Conservation (phyloP, 1,139 yeast species). For the Lodderomyces metapsilosis region DNA sequence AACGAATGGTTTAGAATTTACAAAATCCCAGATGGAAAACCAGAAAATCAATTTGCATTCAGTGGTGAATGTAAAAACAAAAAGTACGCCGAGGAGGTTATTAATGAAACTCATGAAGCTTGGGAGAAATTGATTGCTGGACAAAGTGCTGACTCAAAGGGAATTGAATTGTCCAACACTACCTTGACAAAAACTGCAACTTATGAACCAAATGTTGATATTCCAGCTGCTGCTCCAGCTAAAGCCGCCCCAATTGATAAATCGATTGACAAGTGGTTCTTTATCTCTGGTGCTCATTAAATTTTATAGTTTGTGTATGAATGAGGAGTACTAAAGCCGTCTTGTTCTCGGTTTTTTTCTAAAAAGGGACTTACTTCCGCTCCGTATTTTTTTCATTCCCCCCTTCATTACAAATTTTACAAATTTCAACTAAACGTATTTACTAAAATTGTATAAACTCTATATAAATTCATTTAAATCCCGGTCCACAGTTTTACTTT, state of each 20-base stretch:
- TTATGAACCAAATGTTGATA: conserved; percentile 48
- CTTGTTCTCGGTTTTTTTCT: neutral
- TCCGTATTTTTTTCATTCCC: neutral
- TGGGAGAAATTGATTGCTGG: conserved; percentile 73
- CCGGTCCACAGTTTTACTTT: no score
- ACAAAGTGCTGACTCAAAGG: conserved; percentile 44
- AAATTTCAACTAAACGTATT: neutral
- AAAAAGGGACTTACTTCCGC: neutral
- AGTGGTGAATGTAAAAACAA: conserved; percentile 74
- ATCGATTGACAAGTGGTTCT: conserved; percentile 98
- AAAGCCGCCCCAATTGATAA: conserved; percentile 95
- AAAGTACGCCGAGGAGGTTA: conserved; percentile 66
- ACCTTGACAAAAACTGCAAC: conserved; percentile 61
- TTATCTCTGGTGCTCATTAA: conserved; percentile 81
- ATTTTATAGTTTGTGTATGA: neutral
- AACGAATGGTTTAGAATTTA: conserved; percentile 94
- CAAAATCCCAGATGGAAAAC: conserved; percentile 93
- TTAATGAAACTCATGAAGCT: conserved; percentile 74
- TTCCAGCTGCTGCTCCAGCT: conserved; percentile 69
- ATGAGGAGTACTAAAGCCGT: neutral
- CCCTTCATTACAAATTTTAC: neutral
- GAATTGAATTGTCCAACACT: conserved; percentile 69
- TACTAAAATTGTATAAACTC: no score
- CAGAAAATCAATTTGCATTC: conserved; percentile 82
- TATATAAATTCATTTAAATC: no score